These are phyloP conservation scores for Colletotrichum plurivorum DNA, from an alignment of 2,329 filamentous ascomycete genomes.

Conservation along the genomic window DNA sequence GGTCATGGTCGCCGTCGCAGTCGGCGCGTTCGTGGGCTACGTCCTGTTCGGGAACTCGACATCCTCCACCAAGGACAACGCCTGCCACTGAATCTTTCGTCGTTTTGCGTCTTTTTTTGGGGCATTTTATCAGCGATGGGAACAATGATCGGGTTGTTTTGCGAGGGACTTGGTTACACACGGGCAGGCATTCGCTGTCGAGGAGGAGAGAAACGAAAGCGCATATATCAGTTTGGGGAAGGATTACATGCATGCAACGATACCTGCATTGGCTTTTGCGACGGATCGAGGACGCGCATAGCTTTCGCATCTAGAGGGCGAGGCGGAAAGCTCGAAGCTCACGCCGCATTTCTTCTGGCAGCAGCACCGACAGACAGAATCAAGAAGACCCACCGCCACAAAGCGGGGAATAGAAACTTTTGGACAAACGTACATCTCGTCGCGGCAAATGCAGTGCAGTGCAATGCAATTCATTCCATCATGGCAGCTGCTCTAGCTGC, in stretches of 20 bases:
- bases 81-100: slow-evolving; percentile 81
- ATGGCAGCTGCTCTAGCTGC: slow-evolving; percentile 22
- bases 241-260: no score
- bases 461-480: slow-evolving; percentile 18
- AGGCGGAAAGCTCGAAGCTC: no score
- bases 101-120: background rate
- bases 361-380: background rate
- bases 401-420: background rate
- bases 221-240: no score
- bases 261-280: no score
- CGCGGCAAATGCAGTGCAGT: background rate
- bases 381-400: background rate
- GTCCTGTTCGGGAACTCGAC: slow-evolving; percentile 81
- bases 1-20: slow-evolving; percentile 92
- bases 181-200: no score
- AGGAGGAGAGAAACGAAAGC: no score
- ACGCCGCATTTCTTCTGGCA: no score
- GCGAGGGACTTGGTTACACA: no score
- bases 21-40: slow-evolving; percentile 92
- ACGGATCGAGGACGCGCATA: no score
- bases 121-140: no score
- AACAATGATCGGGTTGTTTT: no score
- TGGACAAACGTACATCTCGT: background rate
- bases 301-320: no score
- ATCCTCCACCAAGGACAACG: slow-evolving; percentile 84